Evolutionary conservation across 1,284 basidiomycete genomes (phyloP), one percentile per base, ranked within the genome.

Genomic region (Sporisorium sorghi): DNA sequence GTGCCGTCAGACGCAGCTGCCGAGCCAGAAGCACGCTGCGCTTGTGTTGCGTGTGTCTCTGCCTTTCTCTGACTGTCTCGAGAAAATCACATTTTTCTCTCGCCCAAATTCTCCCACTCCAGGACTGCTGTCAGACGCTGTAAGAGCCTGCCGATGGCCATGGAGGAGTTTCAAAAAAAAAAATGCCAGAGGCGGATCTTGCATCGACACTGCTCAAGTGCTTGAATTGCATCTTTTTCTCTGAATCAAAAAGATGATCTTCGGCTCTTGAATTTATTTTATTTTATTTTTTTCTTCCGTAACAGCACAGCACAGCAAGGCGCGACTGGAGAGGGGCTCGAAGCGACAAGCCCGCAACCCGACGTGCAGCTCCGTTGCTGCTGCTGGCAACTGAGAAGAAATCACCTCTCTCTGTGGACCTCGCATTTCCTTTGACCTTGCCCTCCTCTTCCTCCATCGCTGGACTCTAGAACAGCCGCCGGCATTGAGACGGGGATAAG

Each of bases 101-200:
- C 11, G 5, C 33, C 14, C 33, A n/a, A n/a, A n/a, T n/a, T 33
- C 35, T 46, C 44, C 21, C 44, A 30, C 26, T 28, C 44, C 50
- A 26, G 28, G 50, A n/a, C 21, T n/a, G n/a, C 49, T 26, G 33
- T 14, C 8, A 19, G 47, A n/a, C 35, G 23, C 14, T n/a, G 28
- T 6, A 15, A 28, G 24, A 11, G 39, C 6, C 48, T 40, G 59
- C 53, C 53, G 53, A 62, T 56, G 60, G 12, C 24, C 60, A 17
- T 21, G 60, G 60, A 43, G 52, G 44, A 56, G 30, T 51, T 54
- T 39, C 19, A 46, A 55, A 33, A 30, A 44, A 24, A 33, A 35
- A 46, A 6, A 35, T 6, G 46, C 24, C n/a, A n/a, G n/a, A 49
- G 37, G 26, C 30, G 37, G 26, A 39, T 58, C 17, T 15, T 42